Percentiles rank a stretch among this genome's conserved stretches.
Conservation (phyloP, 1,139 yeast species). For the Kodamaea ohmeri region DNA sequence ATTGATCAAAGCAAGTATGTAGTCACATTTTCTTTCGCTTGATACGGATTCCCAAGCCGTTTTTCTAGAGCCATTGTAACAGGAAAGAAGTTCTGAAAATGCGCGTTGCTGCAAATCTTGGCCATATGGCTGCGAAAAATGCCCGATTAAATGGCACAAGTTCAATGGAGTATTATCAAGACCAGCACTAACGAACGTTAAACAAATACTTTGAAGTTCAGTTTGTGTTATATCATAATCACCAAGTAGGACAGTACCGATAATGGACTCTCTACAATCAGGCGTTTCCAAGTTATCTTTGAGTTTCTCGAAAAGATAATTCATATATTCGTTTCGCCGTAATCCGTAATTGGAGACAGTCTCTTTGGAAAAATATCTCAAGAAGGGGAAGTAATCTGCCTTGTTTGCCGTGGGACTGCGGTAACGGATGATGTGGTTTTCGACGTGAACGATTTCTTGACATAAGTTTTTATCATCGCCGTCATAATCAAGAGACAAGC, state of each 20-base stretch:
- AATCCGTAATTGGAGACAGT: slow-evolving; percentile 19
- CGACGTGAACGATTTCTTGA: slow-evolving; percentile 58
- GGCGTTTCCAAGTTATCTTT: slow-evolving; percentile 8
- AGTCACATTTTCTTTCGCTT: slow-evolving; percentile 39
- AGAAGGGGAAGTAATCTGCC: slow-evolving; percentile 59
- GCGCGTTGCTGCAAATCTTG: slow-evolving; percentile 44
- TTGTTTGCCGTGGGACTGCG: slow-evolving; percentile 62
- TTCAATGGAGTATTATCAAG: slow-evolving; percentile 70
- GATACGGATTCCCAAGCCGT: slow-evolving; percentile 50
- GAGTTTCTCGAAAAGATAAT: slow-evolving; percentile 9
- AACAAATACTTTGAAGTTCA: slow-evolving; percentile 61
- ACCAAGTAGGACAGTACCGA: slow-evolving; percentile 35
- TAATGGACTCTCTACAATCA: slow-evolving; percentile 33
- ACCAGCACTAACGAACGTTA: slow-evolving; percentile 80
- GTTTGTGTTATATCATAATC: slow-evolving; percentile 23
- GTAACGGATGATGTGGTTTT: slow-evolving; percentile 58
- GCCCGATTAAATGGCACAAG: slow-evolving; percentile 60
- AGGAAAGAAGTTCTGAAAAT: slow-evolving; percentile 29
- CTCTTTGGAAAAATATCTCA: slow-evolving; percentile 33
- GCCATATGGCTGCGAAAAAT: slow-evolving; percentile 53
- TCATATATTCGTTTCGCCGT: slow-evolving; percentile 57
- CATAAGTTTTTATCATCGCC: slow-evolving; percentile 41
- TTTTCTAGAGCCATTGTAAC: slow-evolving; percentile 27
- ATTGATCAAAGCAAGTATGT: slow-evolving; percentile 54
- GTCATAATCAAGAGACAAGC: slow-evolving; percentile 48